Conservation (phyloP, 1,284 basidiomycete genomes). For the Hymenochaete sp. region DNA sequence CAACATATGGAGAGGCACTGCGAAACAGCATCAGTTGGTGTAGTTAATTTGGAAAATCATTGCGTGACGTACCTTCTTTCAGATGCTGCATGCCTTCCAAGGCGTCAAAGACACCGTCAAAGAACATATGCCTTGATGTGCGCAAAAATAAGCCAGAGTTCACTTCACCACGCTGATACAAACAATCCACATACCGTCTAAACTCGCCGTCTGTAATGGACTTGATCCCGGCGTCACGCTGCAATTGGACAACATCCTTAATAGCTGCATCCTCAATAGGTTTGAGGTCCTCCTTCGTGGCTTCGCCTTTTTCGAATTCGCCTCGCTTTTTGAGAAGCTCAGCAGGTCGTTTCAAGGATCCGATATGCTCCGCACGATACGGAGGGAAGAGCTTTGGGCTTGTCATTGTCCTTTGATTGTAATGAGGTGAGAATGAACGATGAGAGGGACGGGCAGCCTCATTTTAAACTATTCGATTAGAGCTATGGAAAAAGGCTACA, state of each 20-base stretch:
- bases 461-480: too few species aligned
- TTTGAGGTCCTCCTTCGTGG: conserved; percentile 31
- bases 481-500: too few species aligned
- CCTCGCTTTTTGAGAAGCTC: conserved; percentile 35
- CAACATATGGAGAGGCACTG: conserved; percentile 30
- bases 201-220: conserved; percentile 45
- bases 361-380: conserved; percentile 36
- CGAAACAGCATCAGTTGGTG: conserved; percentile 28
- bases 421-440: too few species aligned
- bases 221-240: conserved; percentile 35
- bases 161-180: not conserved
- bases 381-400: conserved; percentile 24
- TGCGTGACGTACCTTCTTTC: conserved; percentile 42
- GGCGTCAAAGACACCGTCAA: conserved; percentile 52
- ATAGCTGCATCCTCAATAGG: conserved; percentile 39
- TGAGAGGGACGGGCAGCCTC: too few species aligned
- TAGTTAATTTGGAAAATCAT: conserved; percentile 25
- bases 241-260: conserved; percentile 33
- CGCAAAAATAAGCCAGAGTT: not conserved
- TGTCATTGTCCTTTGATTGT: too few species aligned
- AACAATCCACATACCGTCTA: conserved; percentile 10
- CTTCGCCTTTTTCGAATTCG: conserved; percentile 28
- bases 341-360: conserved; percentile 39
- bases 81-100: conserved; percentile 54
- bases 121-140: conserved; percentile 42